Conservation (phyloP, 495 filamentous ascomycete genomes). For the Penicillium malachiteum region DNA sequence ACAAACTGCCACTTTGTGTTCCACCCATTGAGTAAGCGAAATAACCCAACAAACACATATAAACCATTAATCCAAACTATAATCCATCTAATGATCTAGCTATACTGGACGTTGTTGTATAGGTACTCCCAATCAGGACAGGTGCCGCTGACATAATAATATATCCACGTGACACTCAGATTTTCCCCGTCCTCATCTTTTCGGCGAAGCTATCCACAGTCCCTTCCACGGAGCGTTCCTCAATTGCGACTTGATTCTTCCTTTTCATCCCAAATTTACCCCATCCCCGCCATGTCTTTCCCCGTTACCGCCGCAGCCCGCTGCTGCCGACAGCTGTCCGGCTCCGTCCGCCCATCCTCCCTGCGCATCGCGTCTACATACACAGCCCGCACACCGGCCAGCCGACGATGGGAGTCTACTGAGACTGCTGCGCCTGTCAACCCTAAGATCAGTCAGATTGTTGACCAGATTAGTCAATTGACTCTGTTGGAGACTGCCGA, state of each 20-base stretch:
- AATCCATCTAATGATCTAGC: too few species aligned
- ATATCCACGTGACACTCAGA: conserved; percentile 38
- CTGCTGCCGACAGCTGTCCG: conserved; percentile 46
- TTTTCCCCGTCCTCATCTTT: conserved; percentile 38
- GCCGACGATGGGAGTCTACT: conserved; percentile 49
- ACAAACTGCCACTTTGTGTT: too few species aligned
- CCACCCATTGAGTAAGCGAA: too few species aligned
- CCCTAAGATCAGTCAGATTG: conserved; percentile 88
- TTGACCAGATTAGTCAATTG: conserved; percentile 97
- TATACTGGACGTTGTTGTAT: conserved; percentile 1
- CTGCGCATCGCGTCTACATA: conserved; percentile 49
- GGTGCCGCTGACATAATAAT: conserved; percentile 8
- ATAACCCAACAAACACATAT: too few species aligned
- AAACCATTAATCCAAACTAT: too few species aligned
- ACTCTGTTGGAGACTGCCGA: conserved; percentile 96
- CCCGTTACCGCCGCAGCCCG: conserved; percentile 44
- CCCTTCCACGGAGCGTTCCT: conserved; percentile 9
- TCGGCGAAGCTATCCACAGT: conserved; percentile 18
- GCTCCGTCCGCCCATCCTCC: conserved; percentile 44
- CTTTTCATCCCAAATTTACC: conserved; percentile 2
- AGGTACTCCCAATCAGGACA: neutral
- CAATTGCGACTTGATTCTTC: conserved; percentile 5
- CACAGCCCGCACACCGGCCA: conserved; percentile 39
- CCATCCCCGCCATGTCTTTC: conserved; percentile 40
- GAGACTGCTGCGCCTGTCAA: conserved; percentile 58